Evolutionary conservation across 2,329 filamentous ascomycete species (phyloP).

Genomic region (Bipolaris bicolor): DNA sequence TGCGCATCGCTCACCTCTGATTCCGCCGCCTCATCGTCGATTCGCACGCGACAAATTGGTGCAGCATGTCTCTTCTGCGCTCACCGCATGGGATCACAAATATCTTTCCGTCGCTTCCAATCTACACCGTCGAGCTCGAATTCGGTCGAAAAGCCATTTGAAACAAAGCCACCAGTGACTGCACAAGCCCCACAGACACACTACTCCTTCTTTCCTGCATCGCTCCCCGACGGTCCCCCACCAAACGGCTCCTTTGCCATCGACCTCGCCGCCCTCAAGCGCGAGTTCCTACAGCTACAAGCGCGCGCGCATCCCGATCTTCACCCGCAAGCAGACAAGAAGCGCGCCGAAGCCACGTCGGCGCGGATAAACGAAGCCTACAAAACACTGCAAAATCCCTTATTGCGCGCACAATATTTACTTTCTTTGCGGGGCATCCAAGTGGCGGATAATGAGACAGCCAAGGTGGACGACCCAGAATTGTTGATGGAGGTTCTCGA

Average conservation of each 20-base stretch:
- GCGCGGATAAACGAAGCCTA: conserved; percentile 91
- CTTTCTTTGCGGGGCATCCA: conserved; percentile 75
- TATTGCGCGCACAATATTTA: conserved; percentile 87
- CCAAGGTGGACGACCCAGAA: conserved; percentile 71
- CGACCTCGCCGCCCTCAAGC: conserved; percentile 71
- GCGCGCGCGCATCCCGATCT: conserved; percentile 76
- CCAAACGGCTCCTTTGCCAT: conserved; percentile 78
- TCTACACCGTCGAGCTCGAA: conserved; percentile 25
- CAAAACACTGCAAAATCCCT: conserved; percentile 77
- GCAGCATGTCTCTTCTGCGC: conserved; percentile 37
- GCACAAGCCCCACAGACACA: conserved; percentile 58
- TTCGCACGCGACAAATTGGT: conserved; percentile 25
- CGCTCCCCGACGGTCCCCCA: conserved; percentile 78
- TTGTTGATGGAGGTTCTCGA: conserved; percentile 82
- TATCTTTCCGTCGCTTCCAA: conserved; percentile 29
- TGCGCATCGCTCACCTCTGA: conserved; percentile 30
- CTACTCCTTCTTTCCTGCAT: conserved; percentile 87
- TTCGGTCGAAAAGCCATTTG: conserved; percentile 25
- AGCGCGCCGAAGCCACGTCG: conserved; percentile 76
- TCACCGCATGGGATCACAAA: conserved; percentile 17
- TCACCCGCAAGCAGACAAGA: conserved; percentile 56
- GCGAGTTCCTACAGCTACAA: conserved; percentile 88
- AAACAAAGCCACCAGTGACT: conserved; percentile 13
- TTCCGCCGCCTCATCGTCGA: conserved; percentile 16
- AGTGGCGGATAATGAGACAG: conserved; percentile 77